Base-by-base conservation (phyloP, 1,284 basidiomycete species). In the Pseudozyma tsukubaensis region DNA sequence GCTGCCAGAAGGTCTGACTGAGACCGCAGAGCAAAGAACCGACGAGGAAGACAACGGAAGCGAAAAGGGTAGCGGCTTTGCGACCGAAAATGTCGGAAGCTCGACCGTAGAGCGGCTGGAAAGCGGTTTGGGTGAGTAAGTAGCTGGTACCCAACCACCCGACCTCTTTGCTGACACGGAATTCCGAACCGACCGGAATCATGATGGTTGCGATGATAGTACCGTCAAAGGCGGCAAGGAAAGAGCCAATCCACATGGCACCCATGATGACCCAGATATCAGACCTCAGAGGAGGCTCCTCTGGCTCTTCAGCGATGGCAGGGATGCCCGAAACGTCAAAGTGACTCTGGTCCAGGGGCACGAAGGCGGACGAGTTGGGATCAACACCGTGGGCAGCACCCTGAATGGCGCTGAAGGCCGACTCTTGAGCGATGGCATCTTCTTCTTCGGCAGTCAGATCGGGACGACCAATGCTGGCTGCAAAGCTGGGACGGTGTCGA, bases 191-290 rank as follows among this genome's bases (percentile, higher is more conserved):
- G 54, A 84, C 81, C 0, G 71, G 68, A 32, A 64, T 64, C 35
- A 83, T 50, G 52, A 84, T 83, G 50, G 80, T 83, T 1, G 82
- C 82, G 1, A 84, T 81, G 19, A 83, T 82, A 45, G 82, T 83
- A 18, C 81, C 79, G 58, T 84, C 82, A 32, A 83, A 66, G 9
- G 81, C 80, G 16, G 78, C 74, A 34, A 83, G 58, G 60, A 82
- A 81, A 8, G 71, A 77, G 36, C 82, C 82, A 57, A 83, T 81
- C 82, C 82, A 83, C 80, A 83, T 80, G 48, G 82, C 78, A 29
- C 80, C 68, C 79, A 83, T 77, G 66, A 83, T 78, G 50, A 83
- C 58, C 56, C 81, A 72, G 44, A 82, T 65, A 37, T 81, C 80
- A 40, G 72, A 32, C 7, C 80, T 71, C 4, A 69, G 65, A 44